Conservation (phyloP, 371 early-diverging fungal species). For the Mortierella sp. region DNA sequence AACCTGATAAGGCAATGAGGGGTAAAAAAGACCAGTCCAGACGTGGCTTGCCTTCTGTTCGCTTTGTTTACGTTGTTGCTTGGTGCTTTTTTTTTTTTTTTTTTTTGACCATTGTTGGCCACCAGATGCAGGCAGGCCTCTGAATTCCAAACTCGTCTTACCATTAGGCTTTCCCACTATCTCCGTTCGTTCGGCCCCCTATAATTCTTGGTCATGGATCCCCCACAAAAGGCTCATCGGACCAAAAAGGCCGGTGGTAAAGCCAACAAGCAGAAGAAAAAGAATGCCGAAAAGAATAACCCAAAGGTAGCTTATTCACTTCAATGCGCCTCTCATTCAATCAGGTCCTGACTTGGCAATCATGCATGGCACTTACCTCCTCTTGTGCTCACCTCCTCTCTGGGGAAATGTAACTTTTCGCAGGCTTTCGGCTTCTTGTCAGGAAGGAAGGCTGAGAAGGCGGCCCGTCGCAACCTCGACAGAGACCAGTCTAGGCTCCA, state of each 20-base stretch:
- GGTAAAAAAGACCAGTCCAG: slow-evolving; percentile 3
- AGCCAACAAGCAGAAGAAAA: slow-evolving; percentile 70
- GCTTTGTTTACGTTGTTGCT: slow-evolving; percentile 3
- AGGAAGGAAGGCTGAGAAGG: slow-evolving; percentile 79
- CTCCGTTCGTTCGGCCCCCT: neutral
- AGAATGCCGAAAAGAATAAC: slow-evolving; percentile 86
- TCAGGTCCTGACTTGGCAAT: neutral
- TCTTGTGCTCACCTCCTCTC: no score
- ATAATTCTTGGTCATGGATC: slow-evolving; percentile 50
- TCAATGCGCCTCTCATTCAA: neutral
- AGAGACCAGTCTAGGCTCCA: slow-evolving; percentile 92
- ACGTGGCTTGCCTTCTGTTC: slow-evolving; percentile 8
- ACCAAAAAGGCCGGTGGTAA: slow-evolving; percentile 87
- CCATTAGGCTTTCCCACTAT: no score
- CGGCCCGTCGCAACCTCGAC: slow-evolving; percentile 87
- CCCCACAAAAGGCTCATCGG: slow-evolving; percentile 86
- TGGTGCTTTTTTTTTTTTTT: no score
- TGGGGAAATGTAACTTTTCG: no score
- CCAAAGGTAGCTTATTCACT: slow-evolving; percentile 70
- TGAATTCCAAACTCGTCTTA: no score
- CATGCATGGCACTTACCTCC: neutral
- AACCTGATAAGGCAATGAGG: neutral
- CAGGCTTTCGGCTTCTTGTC: slow-evolving; percentile 89
- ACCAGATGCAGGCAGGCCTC: no score
- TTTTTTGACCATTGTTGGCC: no score